Evolutionary conservation across 108 stramenopile species (phyloP), one percentile per base, ranked within the genome.

Genomic region (Aurantiochytrium sp.): DNA sequence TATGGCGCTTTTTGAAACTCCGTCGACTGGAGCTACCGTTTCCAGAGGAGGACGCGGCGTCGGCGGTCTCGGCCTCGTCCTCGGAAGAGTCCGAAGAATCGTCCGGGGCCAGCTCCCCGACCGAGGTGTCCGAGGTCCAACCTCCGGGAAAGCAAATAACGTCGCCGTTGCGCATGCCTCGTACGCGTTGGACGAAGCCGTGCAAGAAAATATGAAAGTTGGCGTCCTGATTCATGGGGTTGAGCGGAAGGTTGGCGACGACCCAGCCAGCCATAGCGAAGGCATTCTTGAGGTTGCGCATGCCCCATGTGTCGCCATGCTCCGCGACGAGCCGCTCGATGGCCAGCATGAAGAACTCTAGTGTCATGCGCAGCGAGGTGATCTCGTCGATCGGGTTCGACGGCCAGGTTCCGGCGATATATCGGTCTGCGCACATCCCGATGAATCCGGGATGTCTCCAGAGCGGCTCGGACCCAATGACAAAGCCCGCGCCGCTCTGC

Each of bases 81-180:
- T 81, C 73, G 15, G 73, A 81, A 39, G 73, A 81, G 73, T 81
- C 73, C 21, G 36, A 37, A 12, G 73, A 81, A 27, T 81, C 73
- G 6, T 81, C 73, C n/a, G n/a, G n/a, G 27, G 17, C 73, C 10
- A 48, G 42, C 10, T 81, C 73, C 17, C 36, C 73, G 2, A 48
- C 19, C 6, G 73, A 41, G 0, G 73, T 41, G 12, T 81, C 42
- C 45, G 73, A 41, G 30, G 73, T 81, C 73, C 73, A 81, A 17
- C 73, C 73, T 12, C 73, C 73, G 45, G 73, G 73, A 48, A 81
- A 81, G 45, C 73, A 81, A n/a, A 81, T 81, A 6, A 81, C 73
- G n/a, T 81, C 73, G n/a, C 73, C 73, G 2, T 48, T 48, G 1
- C 73, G 73, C 73, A 81, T 1, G 12, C 73, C 45, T 8, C 73